These are phyloP conservation scores for Paraurostyla sp. DNA, from an alignment of 73 alveolate genomes.

Conservation along the genomic window DNA sequence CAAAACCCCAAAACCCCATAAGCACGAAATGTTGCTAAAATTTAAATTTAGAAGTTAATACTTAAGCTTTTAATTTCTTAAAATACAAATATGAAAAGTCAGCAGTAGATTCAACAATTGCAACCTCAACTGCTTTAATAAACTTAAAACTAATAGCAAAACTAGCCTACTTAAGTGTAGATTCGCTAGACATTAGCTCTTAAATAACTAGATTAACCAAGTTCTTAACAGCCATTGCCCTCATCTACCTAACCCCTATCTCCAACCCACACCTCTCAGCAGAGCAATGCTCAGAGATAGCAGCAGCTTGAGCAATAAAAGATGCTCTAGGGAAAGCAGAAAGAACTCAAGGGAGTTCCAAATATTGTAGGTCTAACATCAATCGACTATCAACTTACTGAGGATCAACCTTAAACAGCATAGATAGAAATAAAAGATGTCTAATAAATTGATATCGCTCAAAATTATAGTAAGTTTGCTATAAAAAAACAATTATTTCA, in stretches of 20 bases:
- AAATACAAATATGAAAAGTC: conserved; percentile 44
- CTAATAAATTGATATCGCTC: background rate
- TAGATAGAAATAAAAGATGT: background rate
- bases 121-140: background rate
- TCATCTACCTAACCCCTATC: background rate
- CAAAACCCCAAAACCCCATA: conserved; percentile 51
- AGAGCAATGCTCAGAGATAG: conserved; percentile 9
- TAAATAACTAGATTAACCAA: background rate
- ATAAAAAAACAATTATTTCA: background rate
- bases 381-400: background rate
- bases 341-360: conserved; percentile 39
- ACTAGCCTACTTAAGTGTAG: background rate
- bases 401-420: background rate
- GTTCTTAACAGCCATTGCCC: background rate
- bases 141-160: background rate
- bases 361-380: conserved; percentile 42
- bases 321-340: background rate
- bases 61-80: conserved; percentile 24
- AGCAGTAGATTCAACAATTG: conserved; percentile 2
- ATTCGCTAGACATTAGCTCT: background rate
- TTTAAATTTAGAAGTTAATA: background rate
- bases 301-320: background rate
- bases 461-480: conserved; percentile 16
- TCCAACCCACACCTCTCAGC: background rate
- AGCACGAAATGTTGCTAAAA: background rate